phyloP scores from a whole-genome alignment of 306 rosid genomes.

The Dalbergia oliveri region DNA sequence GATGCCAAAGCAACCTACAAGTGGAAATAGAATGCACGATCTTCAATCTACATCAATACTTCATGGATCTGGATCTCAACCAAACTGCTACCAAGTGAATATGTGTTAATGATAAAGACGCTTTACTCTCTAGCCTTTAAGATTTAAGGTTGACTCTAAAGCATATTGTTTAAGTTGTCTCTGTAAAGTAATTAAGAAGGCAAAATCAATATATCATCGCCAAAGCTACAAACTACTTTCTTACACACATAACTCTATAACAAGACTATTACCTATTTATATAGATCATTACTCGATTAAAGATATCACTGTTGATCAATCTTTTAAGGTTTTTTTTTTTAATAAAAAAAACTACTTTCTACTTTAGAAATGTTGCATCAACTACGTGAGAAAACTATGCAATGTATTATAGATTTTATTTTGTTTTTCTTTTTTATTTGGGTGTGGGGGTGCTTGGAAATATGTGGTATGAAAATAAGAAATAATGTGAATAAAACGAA shows the following conservation, averaged over 20 bases:
- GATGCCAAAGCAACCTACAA: slow-evolving; percentile 78
- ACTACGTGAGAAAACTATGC: no score
- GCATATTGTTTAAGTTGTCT: slow-evolving; percentile 32
- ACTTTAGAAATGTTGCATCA: no score
- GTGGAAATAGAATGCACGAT: neutral
- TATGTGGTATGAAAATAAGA: no score
- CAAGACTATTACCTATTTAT: neutral
- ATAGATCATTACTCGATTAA: neutral
- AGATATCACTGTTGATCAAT: no score
- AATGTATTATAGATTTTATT: no score
- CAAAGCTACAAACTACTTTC: neutral
- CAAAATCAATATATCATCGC: slow-evolving; percentile 10
- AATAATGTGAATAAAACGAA: no score
- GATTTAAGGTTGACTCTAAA: no score
- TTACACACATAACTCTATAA: neutral
- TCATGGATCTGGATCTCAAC: neutral
- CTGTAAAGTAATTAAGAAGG: slow-evolving; percentile 25
- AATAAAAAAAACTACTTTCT: no score
- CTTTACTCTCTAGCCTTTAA: neutral
- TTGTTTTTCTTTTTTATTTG: no score
- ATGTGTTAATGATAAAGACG: slow-evolving; percentile 21
- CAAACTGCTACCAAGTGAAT: neutral
- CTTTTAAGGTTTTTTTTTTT: no score
- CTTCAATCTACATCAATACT: neutral
- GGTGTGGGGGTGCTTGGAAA: no score